Evolutionary conservation across 78 protist genomes (phyloP).

Genomic region (Mastigamoeba balamuthi): DNA sequence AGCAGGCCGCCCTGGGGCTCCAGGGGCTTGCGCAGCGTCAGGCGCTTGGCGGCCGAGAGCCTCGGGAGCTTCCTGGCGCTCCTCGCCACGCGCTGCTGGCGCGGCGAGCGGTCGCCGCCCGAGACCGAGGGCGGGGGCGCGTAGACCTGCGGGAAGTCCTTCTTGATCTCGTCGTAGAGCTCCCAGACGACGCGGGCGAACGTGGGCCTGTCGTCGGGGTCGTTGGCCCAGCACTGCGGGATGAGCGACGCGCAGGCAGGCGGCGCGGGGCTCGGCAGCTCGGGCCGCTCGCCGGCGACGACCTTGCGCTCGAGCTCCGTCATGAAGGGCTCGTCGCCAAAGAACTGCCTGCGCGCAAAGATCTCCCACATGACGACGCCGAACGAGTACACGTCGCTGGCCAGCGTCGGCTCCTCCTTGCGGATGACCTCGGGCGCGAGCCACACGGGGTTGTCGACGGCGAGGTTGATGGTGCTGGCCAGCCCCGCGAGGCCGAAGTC

Average conservation of each 20-base stretch:
- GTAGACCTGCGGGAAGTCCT: too few species aligned
- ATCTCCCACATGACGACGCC: constrained; percentile 53
- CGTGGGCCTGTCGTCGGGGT: constrained; percentile 24
- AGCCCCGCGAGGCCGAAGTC: constrained; percentile 51
- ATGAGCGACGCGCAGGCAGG: constrained; percentile 13
- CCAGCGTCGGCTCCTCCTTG: constrained; percentile 12
- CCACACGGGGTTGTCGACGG: constrained; percentile 56
- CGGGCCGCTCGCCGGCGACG: constrained; percentile 39
- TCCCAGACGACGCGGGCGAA: constrained; percentile 10
- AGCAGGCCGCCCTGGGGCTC: too few species aligned
- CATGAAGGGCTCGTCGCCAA: constrained; percentile 20
- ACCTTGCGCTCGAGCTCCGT: constrained; percentile 31
- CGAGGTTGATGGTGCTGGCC: constrained; percentile 27
- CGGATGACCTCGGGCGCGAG: constrained; percentile 50
- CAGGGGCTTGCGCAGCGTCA: too few species aligned
- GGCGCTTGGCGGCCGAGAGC: too few species aligned
- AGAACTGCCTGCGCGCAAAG: constrained; percentile 16
- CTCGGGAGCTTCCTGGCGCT: too few species aligned
- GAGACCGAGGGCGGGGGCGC: too few species aligned
- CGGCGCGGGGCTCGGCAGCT: constrained; percentile 21
- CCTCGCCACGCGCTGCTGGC: too few species aligned
- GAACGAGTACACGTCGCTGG: constrained; percentile 44
- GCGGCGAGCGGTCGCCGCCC: too few species aligned
- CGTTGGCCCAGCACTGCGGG: constrained; percentile 42
- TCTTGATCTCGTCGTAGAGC: too few species aligned